Evolutionary conservation across 139 green algal species (phyloP), one percentile per base, ranked within the genome.

Genomic region (Chlorella sorokiniana): DNA sequence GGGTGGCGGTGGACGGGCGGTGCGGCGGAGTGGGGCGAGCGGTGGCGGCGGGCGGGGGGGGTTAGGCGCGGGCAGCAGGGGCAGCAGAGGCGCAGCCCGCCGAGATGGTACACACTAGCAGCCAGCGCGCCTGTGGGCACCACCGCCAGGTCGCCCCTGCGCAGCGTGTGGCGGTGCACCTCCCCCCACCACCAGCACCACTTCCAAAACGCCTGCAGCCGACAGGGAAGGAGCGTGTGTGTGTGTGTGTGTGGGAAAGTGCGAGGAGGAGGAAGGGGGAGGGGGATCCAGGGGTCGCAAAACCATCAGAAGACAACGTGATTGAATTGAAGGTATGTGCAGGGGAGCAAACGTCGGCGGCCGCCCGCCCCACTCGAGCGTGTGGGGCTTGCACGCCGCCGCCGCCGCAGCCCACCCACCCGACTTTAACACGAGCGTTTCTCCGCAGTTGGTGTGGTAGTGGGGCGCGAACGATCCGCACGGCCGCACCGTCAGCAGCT

Each of bases 391-490:
- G 11, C n/a, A 33, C 23, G 61, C 61, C 33, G n/a, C 25, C 20
- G 61, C 68, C 29, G 10, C 1, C 41, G 9, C 10, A 40, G 11
- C 16, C 1, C 11, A 10, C 44, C 23, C 31, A 77, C 70, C 70
- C 5, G 27, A 20, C 44, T 77, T 77, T 1, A 77, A n/a, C 11
- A 35, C 63, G 10, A 77, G 44, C 31, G 29, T 62, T 23, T 77
- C 70, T 14, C 25, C 70, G 70, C 70, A 77, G 45, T 77, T 64
- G n/a, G 44, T 42, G n/a, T 63, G 44, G 70, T 77, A 77, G 70
- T 77, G 70, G n/a, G 70, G 70, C 70, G 70, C 44, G 18, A 77
- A 63, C 25, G 45, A 44, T n/a, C 44, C 41, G 44, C 70, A 77
- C 11, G 70, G n/a, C 31, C 23, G 22, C 0, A 77, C 14, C 1